A percentile compares a stretch with the other conserved stretches of the same genome.
Evolutionary conservation across 345 rosid genomes (phyloP).

Genomic region (Acer saccharum): DNA sequence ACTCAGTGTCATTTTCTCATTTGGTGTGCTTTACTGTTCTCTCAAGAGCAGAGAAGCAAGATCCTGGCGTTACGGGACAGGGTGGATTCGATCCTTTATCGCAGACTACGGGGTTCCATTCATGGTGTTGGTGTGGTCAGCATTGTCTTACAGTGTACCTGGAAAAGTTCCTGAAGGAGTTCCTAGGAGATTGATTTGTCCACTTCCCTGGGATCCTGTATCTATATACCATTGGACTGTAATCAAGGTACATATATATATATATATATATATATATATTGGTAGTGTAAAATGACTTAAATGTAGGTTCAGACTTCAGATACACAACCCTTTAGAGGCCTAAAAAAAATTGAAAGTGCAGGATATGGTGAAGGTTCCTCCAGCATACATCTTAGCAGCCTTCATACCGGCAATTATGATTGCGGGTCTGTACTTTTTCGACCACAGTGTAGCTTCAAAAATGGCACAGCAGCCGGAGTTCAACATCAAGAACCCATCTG

Average conservation of each 20-base stretch:
- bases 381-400: slow-evolving; percentile 68
- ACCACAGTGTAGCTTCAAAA: slow-evolving; percentile 89
- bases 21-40: slow-evolving; percentile 57
- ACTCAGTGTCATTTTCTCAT: slow-evolving; percentile 67
- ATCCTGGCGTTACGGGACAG: slow-evolving; percentile 67
- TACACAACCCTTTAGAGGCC: not conserved
- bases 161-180: slow-evolving; percentile 48
- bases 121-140: slow-evolving; percentile 72
- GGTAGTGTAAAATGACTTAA: not conserved
- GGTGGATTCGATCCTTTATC: slow-evolving; percentile 65
- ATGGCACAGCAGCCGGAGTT: slow-evolving; percentile 87
- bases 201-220: slow-evolving; percentile 82
- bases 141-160: slow-evolving; percentile 57
- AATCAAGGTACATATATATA: slow-evolving; percentile 41
- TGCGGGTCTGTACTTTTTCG: slow-evolving; percentile 86
- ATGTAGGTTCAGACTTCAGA: too few species aligned
- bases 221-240: slow-evolving; percentile 87
- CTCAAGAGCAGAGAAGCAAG: slow-evolving; percentile 69
- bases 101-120: slow-evolving; percentile 88
- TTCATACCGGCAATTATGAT: slow-evolving; percentile 82
- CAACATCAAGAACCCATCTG: slow-evolving; percentile 74
- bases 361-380: slow-evolving; percentile 83
- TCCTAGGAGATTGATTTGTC: slow-evolving; percentile 71
- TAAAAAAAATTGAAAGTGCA: slow-evolving; percentile 26
- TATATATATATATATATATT: slow-evolving; percentile 1